Evolutionary conservation across 768 basidiomycete genomes (phyloP).

Genomic region (Suillus tomentosus): DNA sequence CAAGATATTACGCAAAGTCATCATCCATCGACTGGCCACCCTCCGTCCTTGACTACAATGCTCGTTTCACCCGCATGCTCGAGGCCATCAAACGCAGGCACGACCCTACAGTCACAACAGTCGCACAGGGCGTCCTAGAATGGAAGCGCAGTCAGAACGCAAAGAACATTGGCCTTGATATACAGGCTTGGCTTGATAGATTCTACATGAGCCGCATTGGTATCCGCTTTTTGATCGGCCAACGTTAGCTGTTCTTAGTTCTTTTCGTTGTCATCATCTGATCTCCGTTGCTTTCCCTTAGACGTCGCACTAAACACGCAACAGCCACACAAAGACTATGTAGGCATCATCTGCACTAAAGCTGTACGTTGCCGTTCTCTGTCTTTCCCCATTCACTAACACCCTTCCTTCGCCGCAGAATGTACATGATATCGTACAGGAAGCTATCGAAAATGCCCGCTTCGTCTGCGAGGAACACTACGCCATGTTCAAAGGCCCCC

Average conservation of each 20-base stretch:
- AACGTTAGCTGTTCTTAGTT: slow-evolving; percentile 58
- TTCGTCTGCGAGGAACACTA: slow-evolving; percentile 96
- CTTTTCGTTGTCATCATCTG: slow-evolving; percentile 9
- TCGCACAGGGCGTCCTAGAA: slow-evolving; percentile 94
- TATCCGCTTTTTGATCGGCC: slow-evolving; percentile 95
- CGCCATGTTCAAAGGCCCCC: slow-evolving; percentile 93
- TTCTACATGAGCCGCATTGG: slow-evolving; percentile 97
- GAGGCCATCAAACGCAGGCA: slow-evolving; percentile 92
- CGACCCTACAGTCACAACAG: slow-evolving; percentile 96
- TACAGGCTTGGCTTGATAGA: slow-evolving; percentile 94
- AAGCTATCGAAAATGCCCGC: slow-evolving; percentile 96
- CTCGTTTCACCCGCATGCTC: slow-evolving; percentile 82
- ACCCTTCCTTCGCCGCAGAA: slow-evolving; percentile 49
- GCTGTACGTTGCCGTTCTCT: slow-evolving; percentile 54
- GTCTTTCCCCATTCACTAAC: slow-evolving; percentile 9
- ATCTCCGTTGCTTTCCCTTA: slow-evolving; percentile 30
- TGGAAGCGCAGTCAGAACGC: slow-evolving; percentile 83
- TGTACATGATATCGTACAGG: slow-evolving; percentile 96
- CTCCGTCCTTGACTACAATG: slow-evolving; percentile 91
- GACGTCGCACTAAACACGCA: slow-evolving; percentile 95
- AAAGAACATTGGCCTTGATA: slow-evolving; percentile 75
- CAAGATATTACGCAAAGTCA: slow-evolving; percentile 85
- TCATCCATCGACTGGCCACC: slow-evolving; percentile 80
- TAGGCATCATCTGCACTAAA: slow-evolving; percentile 96
- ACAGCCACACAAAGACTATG: slow-evolving; percentile 86